Conservation (phyloP, 2,329 filamentous ascomycete species). For the Aspergillus japonicus region DNA sequence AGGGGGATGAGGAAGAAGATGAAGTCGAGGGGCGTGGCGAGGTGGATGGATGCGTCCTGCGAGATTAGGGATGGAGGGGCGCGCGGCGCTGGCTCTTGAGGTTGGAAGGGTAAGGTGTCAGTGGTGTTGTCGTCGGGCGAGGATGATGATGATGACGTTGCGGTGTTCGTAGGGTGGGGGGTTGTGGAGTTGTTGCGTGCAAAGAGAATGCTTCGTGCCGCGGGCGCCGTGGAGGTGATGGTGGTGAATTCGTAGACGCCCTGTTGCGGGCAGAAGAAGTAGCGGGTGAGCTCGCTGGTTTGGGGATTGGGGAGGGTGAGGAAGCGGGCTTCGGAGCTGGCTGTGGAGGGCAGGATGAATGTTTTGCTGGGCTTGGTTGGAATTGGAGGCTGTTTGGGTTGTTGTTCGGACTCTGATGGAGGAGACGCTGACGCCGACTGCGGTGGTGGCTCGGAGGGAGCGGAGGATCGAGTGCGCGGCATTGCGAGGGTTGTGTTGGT, state of each 20-base stretch:
- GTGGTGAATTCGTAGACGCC: conserved; percentile 63
- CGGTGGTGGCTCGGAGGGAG: conserved; percentile 14
- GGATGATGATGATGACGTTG: not conserved
- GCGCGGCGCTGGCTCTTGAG: not conserved
- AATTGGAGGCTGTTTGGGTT: conserved; percentile 22
- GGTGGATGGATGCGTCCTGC: conserved; percentile 69
- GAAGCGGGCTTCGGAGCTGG: conserved; percentile 54
- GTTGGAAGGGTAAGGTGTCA: not conserved
- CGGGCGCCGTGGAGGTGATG: conserved; percentile 51
- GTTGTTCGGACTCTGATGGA: conserved; percentile 17
- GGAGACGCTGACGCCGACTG: conserved; percentile 6
- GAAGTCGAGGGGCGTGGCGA: conserved; percentile 81
- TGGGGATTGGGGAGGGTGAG: conserved; percentile 57
- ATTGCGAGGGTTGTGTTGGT: not conserved
- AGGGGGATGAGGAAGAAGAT: conserved; percentile 79
- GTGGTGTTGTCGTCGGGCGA: conserved; percentile 44
- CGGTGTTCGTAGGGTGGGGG: not conserved
- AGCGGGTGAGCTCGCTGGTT: conserved; percentile 49
- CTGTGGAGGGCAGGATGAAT: conserved; percentile 57
- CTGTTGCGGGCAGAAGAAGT: conserved; percentile 58
- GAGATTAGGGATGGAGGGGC: conserved; percentile 41
- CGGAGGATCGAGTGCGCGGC: conserved; percentile 25
- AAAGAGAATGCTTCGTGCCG: conserved; percentile 57
- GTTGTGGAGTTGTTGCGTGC: conserved; percentile 27
- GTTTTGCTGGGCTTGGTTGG: conserved; percentile 45